phyloP scores from a whole-genome alignment of 352 stramenopile genomes.

The Thraustotheca clavata region DNA sequence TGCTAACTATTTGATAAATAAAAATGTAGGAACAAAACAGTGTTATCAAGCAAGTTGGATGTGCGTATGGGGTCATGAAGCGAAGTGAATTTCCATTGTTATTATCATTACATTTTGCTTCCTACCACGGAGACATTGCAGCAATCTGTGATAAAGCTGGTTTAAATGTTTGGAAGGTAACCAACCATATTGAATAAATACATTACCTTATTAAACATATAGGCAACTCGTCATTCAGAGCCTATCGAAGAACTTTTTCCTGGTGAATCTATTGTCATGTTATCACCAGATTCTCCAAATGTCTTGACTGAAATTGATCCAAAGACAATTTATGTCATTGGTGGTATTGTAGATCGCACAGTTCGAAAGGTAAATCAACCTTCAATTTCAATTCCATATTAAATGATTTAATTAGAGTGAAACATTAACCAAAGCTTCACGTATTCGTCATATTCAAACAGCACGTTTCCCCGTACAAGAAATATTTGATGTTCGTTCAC shows the following conservation, averaged over 20 bases:
- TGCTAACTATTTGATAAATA: background rate
- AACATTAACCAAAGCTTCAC: conserved; percentile 33
- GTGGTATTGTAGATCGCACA: conserved; percentile 77
- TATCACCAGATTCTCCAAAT: conserved; percentile 75
- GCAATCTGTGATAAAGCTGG: conserved; percentile 37
- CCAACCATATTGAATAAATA: conserved; percentile 18
- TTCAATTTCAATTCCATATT: background rate
- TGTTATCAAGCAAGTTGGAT: conserved; percentile 72
- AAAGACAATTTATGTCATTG: conserved; percentile 58
- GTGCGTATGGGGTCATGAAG: conserved; percentile 71
- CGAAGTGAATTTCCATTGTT: conserved; percentile 49
- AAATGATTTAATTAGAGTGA: too few relatives aligned
- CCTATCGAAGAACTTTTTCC: conserved; percentile 44
- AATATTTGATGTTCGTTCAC: conserved; percentile 41
- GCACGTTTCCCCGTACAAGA: conserved; percentile 61
- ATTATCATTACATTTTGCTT: conserved; percentile 49
- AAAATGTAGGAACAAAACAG: conserved; percentile 55
- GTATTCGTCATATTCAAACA: conserved; percentile 25
- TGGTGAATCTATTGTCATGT: conserved; percentile 51
- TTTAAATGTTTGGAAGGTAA: conserved; percentile 49
- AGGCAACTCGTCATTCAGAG: conserved; percentile 28
- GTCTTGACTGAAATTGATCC: conserved; percentile 46
- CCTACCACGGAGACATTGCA: conserved; percentile 31
- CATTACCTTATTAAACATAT: background rate
- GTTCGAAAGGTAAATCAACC: conserved; percentile 44